Base-by-base conservation (phyloP, 257 asterid species). In the Salvia miltiorrhiza region DNA sequence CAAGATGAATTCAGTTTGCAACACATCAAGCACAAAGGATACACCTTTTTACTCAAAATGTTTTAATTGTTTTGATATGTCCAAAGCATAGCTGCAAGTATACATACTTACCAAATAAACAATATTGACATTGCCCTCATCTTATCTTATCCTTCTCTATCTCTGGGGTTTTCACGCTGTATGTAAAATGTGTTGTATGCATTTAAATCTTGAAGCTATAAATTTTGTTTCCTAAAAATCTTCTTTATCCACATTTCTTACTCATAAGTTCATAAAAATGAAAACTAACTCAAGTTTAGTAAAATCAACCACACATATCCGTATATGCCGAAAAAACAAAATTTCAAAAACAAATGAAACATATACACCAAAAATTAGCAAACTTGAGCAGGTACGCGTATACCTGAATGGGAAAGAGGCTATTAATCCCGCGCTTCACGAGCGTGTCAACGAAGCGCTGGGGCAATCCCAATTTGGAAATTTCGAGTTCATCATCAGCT, bases 321-420 rank as follows among this genome's bases (percentile, higher is more conserved):
- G n/a, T n/a, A n/a, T n/a, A n/a, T n/a, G n/a, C n/a, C n/a, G n/a
- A n/a, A 10, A 50, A 52, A 7, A 7, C 11, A 20, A 19, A 21
- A 39, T 20, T 13, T 8, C 68, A 24, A 1, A 28, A 28, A 26
- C 16, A 64, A 14, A 16, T 7, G 7, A 32, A 49, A 14, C n/a
- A 47, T 47, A 16, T 16, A 16, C 2, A 21, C 4, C 5, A 53
- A 53, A 14, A 44, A 11, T 65, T 11, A n/a, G 4, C 5, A 0
- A 9, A 10, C 56, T 5, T 7, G 17, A 53, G 78, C 74, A 52
- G 73, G 57, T 1, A 80, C 0, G 50, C 65, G 5, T 16, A 62
- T 52, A 72, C 76, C 71, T 72, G 76, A 72, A 93, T 93, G 2
- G 97, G 99, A 66, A 94, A 94, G 71, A 94, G 99, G 9, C 71